Evolutionary conservation across 2,329 filamentous ascomycete species (phyloP).

Genomic region (Curvularia verruculosa): DNA sequence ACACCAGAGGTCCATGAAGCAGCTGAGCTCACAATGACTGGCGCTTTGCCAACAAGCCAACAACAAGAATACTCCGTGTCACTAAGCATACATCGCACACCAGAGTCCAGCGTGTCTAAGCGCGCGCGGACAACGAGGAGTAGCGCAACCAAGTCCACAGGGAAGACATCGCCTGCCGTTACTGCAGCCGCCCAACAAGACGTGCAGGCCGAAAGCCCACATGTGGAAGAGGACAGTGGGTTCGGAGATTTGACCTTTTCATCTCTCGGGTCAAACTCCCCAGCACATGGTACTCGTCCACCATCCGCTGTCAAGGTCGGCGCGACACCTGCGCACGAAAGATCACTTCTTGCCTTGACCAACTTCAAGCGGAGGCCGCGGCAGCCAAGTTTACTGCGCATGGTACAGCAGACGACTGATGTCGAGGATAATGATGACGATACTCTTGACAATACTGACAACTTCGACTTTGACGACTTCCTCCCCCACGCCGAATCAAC

Average conservation of each 20-base stretch:
- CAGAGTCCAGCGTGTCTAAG: constrained; percentile 27
- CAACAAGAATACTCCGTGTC: constrained; percentile 5
- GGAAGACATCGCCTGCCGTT: constrained; percentile 18
- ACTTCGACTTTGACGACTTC: constrained; percentile 53
- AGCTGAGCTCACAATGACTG: constrained; percentile 45
- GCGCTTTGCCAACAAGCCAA: constrained; percentile 38
- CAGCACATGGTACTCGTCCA: constrained; percentile 47
- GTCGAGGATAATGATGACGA: constrained; percentile 54
- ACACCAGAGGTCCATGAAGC: constrained; percentile 27
- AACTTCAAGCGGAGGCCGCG: constrained; percentile 58
- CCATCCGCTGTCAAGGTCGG: constrained; percentile 53
- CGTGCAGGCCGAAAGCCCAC: constrained; percentile 9
- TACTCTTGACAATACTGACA: constrained; percentile 53
- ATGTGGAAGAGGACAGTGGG: constrained; percentile 34
- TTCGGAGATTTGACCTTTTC: constrained; percentile 45
- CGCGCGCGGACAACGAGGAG: constrained; percentile 24
- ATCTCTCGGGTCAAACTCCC: constrained; percentile 43
- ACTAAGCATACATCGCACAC: constrained; percentile 27
- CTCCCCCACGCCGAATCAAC: constrained; percentile 72
- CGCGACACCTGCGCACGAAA: constrained; percentile 53
- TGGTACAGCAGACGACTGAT: constrained; percentile 54
- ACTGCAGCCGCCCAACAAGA: constrained; percentile 17
- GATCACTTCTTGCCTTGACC: constrained; percentile 56
- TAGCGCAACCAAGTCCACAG: constrained; percentile 26
- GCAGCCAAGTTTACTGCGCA: constrained; percentile 57